A percentile compares a stretch with the other conserved stretches of the same genome.
Conservation (phyloP, 2,329 filamentous ascomycete genomes). For the Pseudocercospora fuligena region DNA sequence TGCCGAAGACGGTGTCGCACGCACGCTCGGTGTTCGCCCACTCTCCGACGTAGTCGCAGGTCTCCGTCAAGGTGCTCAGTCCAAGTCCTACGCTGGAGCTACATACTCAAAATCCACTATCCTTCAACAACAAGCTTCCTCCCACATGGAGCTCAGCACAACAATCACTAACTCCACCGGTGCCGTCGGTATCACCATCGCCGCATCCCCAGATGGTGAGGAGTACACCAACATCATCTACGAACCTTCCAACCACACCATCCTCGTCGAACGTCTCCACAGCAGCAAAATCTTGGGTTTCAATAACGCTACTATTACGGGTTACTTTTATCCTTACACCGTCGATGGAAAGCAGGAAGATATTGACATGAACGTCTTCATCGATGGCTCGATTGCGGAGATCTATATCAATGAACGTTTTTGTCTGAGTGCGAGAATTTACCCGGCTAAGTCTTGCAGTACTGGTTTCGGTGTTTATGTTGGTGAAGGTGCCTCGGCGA, state of each 20-base stretch:
- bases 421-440: conserved; percentile 50
- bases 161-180: conserved; percentile 44
- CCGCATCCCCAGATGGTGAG: conserved; percentile 47
- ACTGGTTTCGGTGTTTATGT: conserved; percentile 51
- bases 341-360: conserved; percentile 41
- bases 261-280: conserved; percentile 51
- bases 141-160: conserved; percentile 50
- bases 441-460: conserved; percentile 51
- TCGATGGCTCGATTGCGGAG: conserved; percentile 55
- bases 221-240: conserved; percentile 54
- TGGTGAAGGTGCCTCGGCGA: conserved; percentile 42
- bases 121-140: conserved; percentile 38
- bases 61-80: conserved; percentile 40
- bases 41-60: conserved; percentile 51
- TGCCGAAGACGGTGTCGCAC: conserved; percentile 46
- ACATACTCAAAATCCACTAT: conserved; percentile 37
- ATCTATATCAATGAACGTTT: conserved; percentile 54
- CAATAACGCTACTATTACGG: conserved; percentile 50
- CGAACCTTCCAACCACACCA: conserved; percentile 51
- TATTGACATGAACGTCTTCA: conserved; percentile 51
- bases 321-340: conserved; percentile 54
- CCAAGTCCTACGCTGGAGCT: conserved; percentile 32
- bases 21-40: conserved; percentile 51
- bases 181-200: conserved; percentile 49
- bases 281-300: conserved; percentile 51